A percentile compares a stretch with the other conserved stretches of the same genome.
phyloP scores from a whole-genome alignment of 352 stramenopile genomes.

The Globisporangium abappressorium region DNA sequence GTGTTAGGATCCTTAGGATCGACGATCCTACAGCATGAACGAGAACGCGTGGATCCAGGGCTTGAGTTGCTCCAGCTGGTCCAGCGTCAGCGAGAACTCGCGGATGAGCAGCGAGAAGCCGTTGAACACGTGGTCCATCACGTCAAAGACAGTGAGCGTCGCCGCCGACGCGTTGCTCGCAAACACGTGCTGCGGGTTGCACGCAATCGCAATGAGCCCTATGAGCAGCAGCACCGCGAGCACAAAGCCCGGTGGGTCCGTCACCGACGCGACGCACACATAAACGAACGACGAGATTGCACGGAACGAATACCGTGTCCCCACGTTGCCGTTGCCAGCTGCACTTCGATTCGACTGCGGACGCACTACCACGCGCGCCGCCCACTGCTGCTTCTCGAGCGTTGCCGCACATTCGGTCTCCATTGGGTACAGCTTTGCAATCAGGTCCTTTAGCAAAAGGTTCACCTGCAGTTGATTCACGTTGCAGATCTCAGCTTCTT shows the following conservation, averaged over 20 bases:
- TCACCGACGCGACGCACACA: constrained; percentile 64
- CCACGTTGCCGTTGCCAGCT: neutral
- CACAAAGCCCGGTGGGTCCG: constrained; percentile 68
- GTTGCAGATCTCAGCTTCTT: constrained; percentile 26
- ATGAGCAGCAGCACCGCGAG: constrained; percentile 69
- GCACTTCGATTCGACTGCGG: neutral
- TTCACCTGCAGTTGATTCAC: constrained; percentile 57
- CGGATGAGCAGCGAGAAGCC: constrained; percentile 59
- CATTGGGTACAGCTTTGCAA: constrained; percentile 50
- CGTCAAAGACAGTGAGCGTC: constrained; percentile 33
- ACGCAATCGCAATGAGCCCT: constrained; percentile 53
- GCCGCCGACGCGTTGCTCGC: constrained; percentile 30
- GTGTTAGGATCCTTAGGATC: neutral
- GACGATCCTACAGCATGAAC: constrained; percentile 37
- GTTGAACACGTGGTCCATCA: constrained; percentile 61
- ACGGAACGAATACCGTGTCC: constrained; percentile 34
- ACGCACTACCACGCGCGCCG: neutral
- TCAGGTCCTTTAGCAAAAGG: constrained; percentile 58
- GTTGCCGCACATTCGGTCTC: constrained; percentile 39
- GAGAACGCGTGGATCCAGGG: constrained; percentile 59
- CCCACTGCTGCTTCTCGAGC: constrained; percentile 41
- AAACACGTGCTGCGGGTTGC: constrained; percentile 54
- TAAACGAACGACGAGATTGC: constrained; percentile 71
- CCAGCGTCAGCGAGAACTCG: constrained; percentile 56
- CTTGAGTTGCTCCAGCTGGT: constrained; percentile 52